Percentiles rank a stretch among this genome's conserved stretches.
Evolutionary conservation across 78 protist genomes (phyloP).

Genomic region (Dictyostelium intermedium): DNA sequence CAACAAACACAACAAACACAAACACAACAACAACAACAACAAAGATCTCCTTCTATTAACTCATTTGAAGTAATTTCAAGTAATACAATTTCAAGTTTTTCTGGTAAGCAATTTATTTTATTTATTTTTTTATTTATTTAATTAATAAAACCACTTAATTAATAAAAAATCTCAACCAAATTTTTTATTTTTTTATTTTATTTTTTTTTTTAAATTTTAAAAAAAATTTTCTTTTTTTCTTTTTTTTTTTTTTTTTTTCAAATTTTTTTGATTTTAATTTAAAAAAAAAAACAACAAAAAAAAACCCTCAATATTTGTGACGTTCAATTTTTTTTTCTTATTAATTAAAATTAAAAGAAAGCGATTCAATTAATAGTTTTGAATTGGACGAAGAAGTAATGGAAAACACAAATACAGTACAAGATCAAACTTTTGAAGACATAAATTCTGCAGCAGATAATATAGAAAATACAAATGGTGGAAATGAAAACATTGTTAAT

Average conservation of each 20-base stretch:
- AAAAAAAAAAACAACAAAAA: not conserved
- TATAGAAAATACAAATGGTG: not conserved
- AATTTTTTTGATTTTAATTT: too few relatives aligned
- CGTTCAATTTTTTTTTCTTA: not conserved
- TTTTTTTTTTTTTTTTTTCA: not conserved
- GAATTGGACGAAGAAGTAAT: slow-evolving; percentile 8
- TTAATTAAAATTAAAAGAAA: not conserved
- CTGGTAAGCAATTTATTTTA: not conserved
- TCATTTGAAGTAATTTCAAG: slow-evolving; percentile 5
- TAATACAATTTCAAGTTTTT: not conserved
- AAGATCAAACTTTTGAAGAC: not conserved
- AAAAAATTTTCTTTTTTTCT: not conserved
- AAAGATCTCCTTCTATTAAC: not conserved
- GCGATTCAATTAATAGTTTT: not conserved
- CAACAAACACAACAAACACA: not conserved
- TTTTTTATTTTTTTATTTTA: not conserved
- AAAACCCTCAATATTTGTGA: not conserved
- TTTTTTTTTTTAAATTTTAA: not conserved
- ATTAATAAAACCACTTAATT: too few relatives aligned
- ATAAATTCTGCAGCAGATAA: not conserved
- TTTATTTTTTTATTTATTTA: not conserved
- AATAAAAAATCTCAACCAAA: not conserved
- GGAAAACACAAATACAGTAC: not conserved
- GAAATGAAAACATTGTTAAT: not conserved
- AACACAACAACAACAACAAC: not conserved